Base-by-base conservation (phyloP, 192 early-diverging fungal species). In the Coemansia biformis region DNA sequence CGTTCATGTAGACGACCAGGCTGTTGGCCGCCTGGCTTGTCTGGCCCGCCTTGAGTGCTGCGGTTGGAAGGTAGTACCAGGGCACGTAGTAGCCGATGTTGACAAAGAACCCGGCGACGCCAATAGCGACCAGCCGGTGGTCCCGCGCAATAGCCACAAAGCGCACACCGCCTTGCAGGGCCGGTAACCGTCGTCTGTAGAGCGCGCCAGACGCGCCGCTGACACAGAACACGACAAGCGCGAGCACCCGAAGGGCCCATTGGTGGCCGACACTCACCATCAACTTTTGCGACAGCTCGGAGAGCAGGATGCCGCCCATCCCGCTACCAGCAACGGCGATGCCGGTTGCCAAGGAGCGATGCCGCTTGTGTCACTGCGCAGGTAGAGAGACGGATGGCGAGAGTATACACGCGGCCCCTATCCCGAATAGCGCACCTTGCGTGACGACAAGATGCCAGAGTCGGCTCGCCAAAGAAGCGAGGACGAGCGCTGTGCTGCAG, bases 311-410 rank as follows among this genome's bases (percentile, higher is more conserved):
- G 13, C 87, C 86, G 38, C 90, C 90, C 29, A 83, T 52, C 22
- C 90, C 90, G 10, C 81, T 73, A 3, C 87, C 89, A 32, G 85
- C 78, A 40, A 85, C 79, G 13, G 84, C 84, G 28, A 88, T 51
- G 6, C 89, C 89, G 10, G 84, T 78, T 10, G 89, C 90, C 17
- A 89, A 43, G 5, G 81, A 78, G 3, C 85, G 78, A 28, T 63
- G 57, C 46, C 77, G 79, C 16, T 51, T 55, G 62, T 89, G 89
- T 82, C 84, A 92, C 50, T 90, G 85, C 1, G 77, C 54, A 4
- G 83, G 77, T 7, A 86, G 77, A n/a, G 79, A 73, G 15, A 90
- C 76, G 8, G 81, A 81, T 1, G 86, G 85, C 11, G 86, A 81
- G 46, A 79, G 87, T 22, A 83, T 63, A 22, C 89, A 60, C 3